These are phyloP conservation scores for Alliaria petiolata DNA, from an alignment of 345 rosid genomes.

Conservation along the genomic window DNA sequence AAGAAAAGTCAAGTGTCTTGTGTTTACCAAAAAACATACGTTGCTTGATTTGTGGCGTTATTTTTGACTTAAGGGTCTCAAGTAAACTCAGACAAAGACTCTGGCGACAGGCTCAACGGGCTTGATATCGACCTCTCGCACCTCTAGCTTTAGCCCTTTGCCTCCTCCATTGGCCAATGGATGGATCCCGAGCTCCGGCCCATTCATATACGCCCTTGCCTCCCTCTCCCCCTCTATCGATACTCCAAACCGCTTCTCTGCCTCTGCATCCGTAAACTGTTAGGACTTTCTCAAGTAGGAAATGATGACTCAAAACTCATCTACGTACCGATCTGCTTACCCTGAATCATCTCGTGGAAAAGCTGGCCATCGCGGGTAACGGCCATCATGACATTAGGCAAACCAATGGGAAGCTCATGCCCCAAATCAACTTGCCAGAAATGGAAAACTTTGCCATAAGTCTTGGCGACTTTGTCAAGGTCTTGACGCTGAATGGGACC, in stretches of 20 bases:
- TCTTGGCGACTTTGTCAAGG: slow-evolving; percentile 60
- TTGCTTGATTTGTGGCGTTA: slow-evolving; percentile 5
- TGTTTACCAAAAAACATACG: background rate
- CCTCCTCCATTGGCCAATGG: slow-evolving; percentile 69
- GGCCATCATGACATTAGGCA: slow-evolving; percentile 76
- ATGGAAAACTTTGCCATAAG: slow-evolving; percentile 70
- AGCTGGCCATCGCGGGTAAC: slow-evolving; percentile 71
- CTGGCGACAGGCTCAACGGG: slow-evolving; percentile 36
- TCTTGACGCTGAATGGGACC: slow-evolving; percentile 62
- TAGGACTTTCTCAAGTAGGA: background rate
- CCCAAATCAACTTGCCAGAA: slow-evolving; percentile 91
- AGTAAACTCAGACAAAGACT: slow-evolving; percentile 37
- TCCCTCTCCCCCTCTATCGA: slow-evolving; percentile 49
- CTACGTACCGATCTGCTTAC: slow-evolving; percentile 15
- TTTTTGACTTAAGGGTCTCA: background rate
- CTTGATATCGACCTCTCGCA: slow-evolving; percentile 51
- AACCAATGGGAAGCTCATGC: slow-evolving; percentile 64
- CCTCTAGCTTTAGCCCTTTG: slow-evolving; percentile 42
- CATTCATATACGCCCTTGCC: slow-evolving; percentile 44
- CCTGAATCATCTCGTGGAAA: slow-evolving; percentile 41
- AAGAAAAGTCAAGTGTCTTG: too few relatives aligned
- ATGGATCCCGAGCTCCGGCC: slow-evolving; percentile 56
- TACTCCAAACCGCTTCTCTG: slow-evolving; percentile 48
- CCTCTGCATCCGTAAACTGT: slow-evolving; percentile 28
- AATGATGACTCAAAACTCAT: background rate